A percentile compares a stretch with the other conserved stretches of the same genome.
These are phyloP conservation scores for Syncephalastrum sp. DNA, from an alignment of 371 early-diverging fungal genomes.

Conservation along the genomic window DNA sequence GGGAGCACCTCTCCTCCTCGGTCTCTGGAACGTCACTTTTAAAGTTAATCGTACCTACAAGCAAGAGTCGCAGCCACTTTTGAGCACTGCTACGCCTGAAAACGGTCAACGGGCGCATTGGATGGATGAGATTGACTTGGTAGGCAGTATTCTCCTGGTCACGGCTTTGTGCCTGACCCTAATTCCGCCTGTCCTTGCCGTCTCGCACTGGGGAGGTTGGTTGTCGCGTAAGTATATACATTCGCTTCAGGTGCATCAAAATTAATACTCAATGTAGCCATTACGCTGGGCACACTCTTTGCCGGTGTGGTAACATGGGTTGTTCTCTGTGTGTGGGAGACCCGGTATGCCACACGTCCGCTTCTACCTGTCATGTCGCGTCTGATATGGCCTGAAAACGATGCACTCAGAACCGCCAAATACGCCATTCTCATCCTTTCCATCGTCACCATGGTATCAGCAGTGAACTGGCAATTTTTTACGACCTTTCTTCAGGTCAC, in stretches of 20 bases:
- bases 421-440: slow-evolving; percentile 12
- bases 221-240: slow-evolving; percentile 3
- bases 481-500: slow-evolving; percentile 45
- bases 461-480: slow-evolving; percentile 42
- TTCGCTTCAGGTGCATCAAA: background rate
- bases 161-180: slow-evolving; percentile 39
- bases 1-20: slow-evolving; percentile 9
- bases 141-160: slow-evolving; percentile 43
- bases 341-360: background rate
- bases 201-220: slow-evolving; percentile 46
- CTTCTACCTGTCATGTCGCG: background rate
- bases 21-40: slow-evolving; percentile 8
- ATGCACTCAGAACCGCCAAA: too few relatives aligned
- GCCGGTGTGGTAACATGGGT: slow-evolving; percentile 9
- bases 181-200: slow-evolving; percentile 45
- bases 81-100: too few relatives aligned
- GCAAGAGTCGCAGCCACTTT: too few relatives aligned
- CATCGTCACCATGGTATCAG: slow-evolving; percentile 36
- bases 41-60: background rate
- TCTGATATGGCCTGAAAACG: too few relatives aligned
- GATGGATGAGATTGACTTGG: slow-evolving; percentile 24
- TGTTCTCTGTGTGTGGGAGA: slow-evolving; percentile 3
- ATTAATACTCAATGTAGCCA: background rate
- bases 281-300: slow-evolving; percentile 2
- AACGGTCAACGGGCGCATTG: too few relatives aligned